These are phyloP conservation scores for Tuber indicum DNA, from an alignment of 495 filamentous ascomycete genomes.

Conservation along the genomic window DNA sequence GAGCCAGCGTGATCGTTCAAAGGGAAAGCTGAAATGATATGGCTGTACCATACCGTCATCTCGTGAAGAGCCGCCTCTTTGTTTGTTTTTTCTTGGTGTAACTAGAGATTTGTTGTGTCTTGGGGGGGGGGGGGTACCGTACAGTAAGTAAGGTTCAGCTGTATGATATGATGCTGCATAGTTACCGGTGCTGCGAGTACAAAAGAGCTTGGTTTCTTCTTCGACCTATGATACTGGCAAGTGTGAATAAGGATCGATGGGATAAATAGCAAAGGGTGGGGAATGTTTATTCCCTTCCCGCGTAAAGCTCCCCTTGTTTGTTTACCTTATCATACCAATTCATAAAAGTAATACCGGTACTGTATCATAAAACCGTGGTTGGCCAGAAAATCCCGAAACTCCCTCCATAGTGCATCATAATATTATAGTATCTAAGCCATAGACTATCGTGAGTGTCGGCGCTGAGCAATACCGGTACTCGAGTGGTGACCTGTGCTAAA, in stretches of 20 bases:
- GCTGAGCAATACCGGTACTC: background rate
- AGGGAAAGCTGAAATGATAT: background rate
- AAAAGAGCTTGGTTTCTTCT: background rate
- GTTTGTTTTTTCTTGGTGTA: background rate
- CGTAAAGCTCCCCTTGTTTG: background rate
- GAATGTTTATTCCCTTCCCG: background rate
- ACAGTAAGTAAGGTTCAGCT: background rate
- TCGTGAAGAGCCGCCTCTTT: background rate
- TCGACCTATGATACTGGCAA: background rate
- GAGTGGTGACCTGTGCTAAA: background rate
- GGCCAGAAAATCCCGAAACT: background rate
- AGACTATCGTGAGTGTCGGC: background rate
- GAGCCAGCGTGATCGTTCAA: background rate
- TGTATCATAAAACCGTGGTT: background rate
- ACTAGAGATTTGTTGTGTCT: background rate
- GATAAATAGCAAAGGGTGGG: background rate
- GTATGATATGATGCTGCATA: background rate
- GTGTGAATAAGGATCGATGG: background rate
- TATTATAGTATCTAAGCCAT: background rate
- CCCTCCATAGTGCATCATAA: background rate
- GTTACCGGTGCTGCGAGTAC: background rate
- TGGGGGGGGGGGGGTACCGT: background rate
- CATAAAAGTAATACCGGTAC: background rate
- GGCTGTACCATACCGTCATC: background rate
- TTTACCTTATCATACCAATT: background rate